A percentile compares a stretch with the other conserved stretches of the same genome.
phyloP scores from a whole-genome alignment of 2,329 filamentous ascomycete genomes.

The Talaromyces sp. region DNA sequence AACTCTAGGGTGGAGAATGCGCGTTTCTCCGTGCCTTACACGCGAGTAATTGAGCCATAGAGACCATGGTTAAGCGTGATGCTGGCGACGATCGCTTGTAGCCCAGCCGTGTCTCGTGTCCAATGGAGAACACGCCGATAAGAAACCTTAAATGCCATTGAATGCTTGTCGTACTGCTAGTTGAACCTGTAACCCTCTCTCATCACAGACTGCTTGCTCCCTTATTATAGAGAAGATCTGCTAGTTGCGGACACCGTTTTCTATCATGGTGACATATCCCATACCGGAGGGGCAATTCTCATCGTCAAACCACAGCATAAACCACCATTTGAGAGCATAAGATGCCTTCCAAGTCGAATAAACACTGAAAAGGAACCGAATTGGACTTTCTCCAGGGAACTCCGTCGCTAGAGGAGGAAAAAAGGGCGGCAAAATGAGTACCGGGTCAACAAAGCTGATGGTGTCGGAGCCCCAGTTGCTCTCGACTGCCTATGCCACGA shows the following conservation, averaged over 20 bases:
- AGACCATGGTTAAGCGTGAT: neutral
- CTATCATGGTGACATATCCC: neutral
- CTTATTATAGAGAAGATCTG: neutral
- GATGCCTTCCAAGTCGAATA: neutral
- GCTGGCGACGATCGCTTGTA: neutral
- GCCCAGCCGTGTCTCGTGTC: neutral
- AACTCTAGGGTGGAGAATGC: neutral
- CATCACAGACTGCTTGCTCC: neutral
- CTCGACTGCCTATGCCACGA: slow-evolving; percentile 16
- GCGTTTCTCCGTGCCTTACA: neutral
- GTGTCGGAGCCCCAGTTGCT: slow-evolving; percentile 12
- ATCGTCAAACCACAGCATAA: neutral
- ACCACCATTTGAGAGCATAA: neutral
- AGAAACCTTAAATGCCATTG: neutral
- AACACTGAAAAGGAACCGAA: neutral
- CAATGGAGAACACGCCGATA: neutral
- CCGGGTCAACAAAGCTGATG: neutral
- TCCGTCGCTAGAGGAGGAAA: neutral
- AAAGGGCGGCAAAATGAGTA: slow-evolving; percentile 9
- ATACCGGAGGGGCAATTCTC: neutral
- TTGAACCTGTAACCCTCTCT: neutral
- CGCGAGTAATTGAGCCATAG: neutral
- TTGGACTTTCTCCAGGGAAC: neutral
- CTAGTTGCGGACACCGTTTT: neutral
- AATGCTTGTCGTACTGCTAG: neutral